Evolutionary conservation across 2,329 filamentous ascomycete species (phyloP), one percentile per base, ranked within the genome.

Genomic region (Phoma sp.): DNA sequence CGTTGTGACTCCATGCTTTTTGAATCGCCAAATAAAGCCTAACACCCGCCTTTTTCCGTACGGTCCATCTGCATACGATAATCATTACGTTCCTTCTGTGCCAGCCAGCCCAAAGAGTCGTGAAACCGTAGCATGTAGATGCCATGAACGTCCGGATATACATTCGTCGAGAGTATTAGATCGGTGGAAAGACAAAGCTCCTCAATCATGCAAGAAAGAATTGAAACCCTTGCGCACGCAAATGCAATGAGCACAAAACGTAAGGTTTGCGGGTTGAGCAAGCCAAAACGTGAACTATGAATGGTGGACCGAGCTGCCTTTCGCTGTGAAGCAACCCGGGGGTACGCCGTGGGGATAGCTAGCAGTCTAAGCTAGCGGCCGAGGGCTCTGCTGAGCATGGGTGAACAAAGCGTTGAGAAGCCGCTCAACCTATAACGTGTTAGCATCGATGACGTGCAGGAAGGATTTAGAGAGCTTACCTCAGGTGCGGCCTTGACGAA

Each of bases 401-500:
- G 76, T 74, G 59, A 80, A 79, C 38, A 80, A 66, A 42, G 77
- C 77, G 48, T 74, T 77, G 61, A 80, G 78, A 50, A 80, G 68
- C 23, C 74, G 74, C 66, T 79, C 76, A 59, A 80, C 77, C 78
- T 80, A 54, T 14, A 53, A 32, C 18, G 42, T 30, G 45, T 61
- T 47, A 63, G 59, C 54, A 58, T 57, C 59, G 55, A 56, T 49
- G 18, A 34, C 46, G 49, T 30, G 58, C 42, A 20, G 43, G 28
- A 30, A 21, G 20, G 40, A 20, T 56, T 28, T 47, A 43, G 28
- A 36, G 36, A 53, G 67, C 64, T 60, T 68, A 72, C 92, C 81
- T 97, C 92, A 61, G 92, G 92, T 64, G 89, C 86, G 62, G 88
- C 85, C 80, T 96, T 96, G 77, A 98, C 90, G 68, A 96, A 97